phyloP scores from a whole-genome alignment of 352 stramenopile genomes.

The Phytopythium ostracodes region DNA sequence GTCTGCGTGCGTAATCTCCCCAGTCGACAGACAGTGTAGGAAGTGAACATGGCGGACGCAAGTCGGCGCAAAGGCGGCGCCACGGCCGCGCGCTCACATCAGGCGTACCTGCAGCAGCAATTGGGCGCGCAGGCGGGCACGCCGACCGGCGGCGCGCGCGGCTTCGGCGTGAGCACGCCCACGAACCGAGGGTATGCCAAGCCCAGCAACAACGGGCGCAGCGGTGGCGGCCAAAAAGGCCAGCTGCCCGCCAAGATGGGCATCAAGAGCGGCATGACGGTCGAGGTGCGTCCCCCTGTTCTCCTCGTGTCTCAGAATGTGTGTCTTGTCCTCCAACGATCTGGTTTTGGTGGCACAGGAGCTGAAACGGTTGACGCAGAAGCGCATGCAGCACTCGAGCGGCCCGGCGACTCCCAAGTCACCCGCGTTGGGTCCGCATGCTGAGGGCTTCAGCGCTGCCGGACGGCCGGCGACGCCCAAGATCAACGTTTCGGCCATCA shows the following conservation, averaged over 20 bases:
- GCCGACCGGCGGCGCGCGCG: conserved; percentile 24
- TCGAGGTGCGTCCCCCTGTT: conserved; percentile 35
- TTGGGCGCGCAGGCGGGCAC: not conserved
- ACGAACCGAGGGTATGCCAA: conserved; percentile 23
- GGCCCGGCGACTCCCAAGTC: conserved; percentile 30
- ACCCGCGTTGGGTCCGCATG: conserved; percentile 15
- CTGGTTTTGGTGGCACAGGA: conserved; percentile 22
- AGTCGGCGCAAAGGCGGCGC: conserved; percentile 38
- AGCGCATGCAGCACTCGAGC: conserved; percentile 69
- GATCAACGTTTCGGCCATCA: conserved; percentile 57
- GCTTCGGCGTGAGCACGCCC: conserved; percentile 16
- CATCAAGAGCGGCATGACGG: conserved; percentile 88
- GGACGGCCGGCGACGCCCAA: conserved; percentile 48
- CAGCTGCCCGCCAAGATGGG: conserved; percentile 63
- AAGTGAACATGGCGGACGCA: conserved; percentile 34
- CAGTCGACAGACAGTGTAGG: not conserved
- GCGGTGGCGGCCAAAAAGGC: conserved; percentile 24
- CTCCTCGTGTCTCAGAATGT: not conserved
- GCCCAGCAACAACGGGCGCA: not conserved
- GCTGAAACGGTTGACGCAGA: conserved; percentile 81
- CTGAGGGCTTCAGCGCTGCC: conserved; percentile 15
- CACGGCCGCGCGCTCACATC: conserved; percentile 33
- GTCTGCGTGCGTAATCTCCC: not conserved
- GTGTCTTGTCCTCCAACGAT: not conserved
- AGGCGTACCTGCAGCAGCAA: conserved; percentile 36